Base-by-base conservation (phyloP, 2,329 filamentous ascomycete species). In the Diaporthe ampelina region DNA sequence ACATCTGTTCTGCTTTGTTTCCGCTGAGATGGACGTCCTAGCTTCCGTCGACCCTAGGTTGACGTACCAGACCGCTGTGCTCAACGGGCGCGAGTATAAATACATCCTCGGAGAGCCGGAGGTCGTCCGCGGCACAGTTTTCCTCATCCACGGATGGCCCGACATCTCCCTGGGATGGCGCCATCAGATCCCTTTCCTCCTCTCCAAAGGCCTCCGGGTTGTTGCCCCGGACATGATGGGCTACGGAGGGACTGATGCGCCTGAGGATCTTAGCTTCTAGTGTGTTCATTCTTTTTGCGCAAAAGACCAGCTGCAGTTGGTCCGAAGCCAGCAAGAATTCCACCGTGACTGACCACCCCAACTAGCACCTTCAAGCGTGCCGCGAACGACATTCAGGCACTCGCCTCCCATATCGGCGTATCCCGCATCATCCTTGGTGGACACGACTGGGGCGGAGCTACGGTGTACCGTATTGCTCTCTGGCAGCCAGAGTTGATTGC, bases 401-500 rank as follows among this genome's bases (percentile, higher is more conserved):
- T n/a, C 57, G 65, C 35, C 65, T 72, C 69, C 50, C 43, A 54
- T 13, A 48, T 70, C 19, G 67, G 50, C 32, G 19, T 70, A 4
- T 70, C 67, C 3, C 84, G 84, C 73, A 93, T 98, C 79, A 92
- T 98, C 73, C 88, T 98, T 17, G 95, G 95, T 63, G 96, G 95
- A 11, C 96, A 98, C 84, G 96, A 98, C 84, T 98, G 96, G 94
- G 96, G 96, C 82, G 95, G 94, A 78, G 87, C 88, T 3, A 86
- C 95, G 37, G 93, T 93, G 70, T 97, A 94, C 88, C 91, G 94
- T 69, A 84, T 93, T 69, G 91, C 93, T 15, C 88, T 93, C 75
- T 94, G 91, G 88, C 87, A 95, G 78, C 95, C 95, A 0, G 84
- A 91, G 50, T 85, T 97, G 21, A 86, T 97, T 76, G 88, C 88